These are phyloP conservation scores for Chrysanthemum makinoi DNA, from an alignment of 129 eudicot species.

Conservation along the genomic window DNA sequence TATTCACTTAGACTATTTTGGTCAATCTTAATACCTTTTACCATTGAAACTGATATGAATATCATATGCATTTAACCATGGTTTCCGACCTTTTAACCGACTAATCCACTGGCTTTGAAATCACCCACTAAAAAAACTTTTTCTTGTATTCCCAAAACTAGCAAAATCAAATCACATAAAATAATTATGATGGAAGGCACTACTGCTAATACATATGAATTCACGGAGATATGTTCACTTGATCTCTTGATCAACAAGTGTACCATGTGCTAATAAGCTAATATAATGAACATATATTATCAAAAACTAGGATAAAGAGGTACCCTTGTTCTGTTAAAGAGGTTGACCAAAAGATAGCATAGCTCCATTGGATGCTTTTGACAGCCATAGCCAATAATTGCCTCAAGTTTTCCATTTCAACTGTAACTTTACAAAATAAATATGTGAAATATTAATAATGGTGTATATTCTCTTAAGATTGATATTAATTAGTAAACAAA, in stretches of 20 bases:
- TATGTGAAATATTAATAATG: neutral
- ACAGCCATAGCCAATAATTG: slow-evolving; percentile 67
- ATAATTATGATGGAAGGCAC: neutral
- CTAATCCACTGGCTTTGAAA: no score
- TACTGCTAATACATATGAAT: neutral
- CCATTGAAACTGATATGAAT: neutral
- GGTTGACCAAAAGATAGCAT: slow-evolving; percentile 87
- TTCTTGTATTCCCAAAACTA: slow-evolving; percentile 1
- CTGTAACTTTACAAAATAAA: slow-evolving; percentile 1
- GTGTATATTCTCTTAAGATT: neutral
- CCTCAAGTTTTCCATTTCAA: slow-evolving; percentile 45
- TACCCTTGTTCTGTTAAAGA: slow-evolving; percentile 68
- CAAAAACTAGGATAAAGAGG: neutral
- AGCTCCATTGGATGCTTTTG: slow-evolving; percentile 83
- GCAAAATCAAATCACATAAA: slow-evolving; percentile 5
- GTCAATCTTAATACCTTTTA: neutral
- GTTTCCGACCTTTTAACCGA: no score
- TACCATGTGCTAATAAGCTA: slow-evolving; percentile 12
- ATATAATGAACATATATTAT: slow-evolving; percentile 1
- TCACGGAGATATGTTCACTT: neutral
- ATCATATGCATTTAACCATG: neutral
- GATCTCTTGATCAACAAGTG: slow-evolving; percentile 1
- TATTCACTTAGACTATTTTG: neutral
- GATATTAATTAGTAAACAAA: neutral
- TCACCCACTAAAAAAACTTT: neutral